Conservation (phyloP, 495 filamentous ascomycete species). For the Neurospora sp. region DNA sequence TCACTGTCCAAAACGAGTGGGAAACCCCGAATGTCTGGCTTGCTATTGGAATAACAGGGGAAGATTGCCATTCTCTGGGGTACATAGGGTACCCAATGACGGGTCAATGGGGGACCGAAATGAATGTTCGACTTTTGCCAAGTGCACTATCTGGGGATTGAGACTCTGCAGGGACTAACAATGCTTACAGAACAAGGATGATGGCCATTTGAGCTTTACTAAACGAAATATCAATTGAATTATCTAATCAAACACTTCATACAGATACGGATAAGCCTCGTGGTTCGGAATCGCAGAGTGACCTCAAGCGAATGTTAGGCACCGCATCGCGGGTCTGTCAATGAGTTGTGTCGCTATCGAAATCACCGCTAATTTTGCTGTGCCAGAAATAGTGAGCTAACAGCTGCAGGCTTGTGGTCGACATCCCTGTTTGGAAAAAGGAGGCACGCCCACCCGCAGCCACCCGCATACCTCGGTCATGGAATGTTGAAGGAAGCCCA, state of each 20-base stretch:
- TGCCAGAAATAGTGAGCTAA: background rate
- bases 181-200: background rate
- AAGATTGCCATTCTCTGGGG: background rate
- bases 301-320: background rate
- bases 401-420: background rate
- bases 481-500: background rate
- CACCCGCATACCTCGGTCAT: background rate
- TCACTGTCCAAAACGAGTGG: too few relatives aligned
- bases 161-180: fast-evolving
- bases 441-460: background rate
- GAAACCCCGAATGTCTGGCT: too few relatives aligned
- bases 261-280: background rate
- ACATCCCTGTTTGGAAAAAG: background rate
- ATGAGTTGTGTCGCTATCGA: background rate
- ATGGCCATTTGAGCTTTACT: background rate
- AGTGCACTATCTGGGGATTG: background rate
- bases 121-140: background rate
- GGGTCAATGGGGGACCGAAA: background rate
- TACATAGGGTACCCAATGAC: background rate
- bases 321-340: background rate
- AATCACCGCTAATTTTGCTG: too few relatives aligned
- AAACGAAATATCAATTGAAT: fast-evolving
- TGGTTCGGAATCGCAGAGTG: background rate
- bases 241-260: background rate
- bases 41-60: background rate